These are phyloP conservation scores for Phlebiopsis gigantea DNA, from an alignment of 768 basidiomycete species.

Conservation along the genomic window DNA sequence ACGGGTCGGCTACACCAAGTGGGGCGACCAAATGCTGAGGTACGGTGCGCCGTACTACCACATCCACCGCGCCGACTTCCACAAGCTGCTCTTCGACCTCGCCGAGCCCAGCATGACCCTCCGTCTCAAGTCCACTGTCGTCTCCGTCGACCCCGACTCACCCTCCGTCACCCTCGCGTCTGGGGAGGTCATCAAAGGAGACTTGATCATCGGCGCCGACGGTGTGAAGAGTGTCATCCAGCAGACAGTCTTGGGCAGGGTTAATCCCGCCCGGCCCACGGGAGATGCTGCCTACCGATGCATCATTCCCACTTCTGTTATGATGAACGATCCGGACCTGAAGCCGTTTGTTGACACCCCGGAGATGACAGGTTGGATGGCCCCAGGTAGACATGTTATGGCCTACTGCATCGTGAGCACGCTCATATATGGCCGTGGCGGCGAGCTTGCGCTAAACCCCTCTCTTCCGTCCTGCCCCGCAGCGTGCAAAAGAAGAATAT, in stretches of 20 bases:
- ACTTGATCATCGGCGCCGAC: constrained; percentile 35
- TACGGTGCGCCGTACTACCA: constrained; percentile 38
- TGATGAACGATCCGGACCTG: constrained; percentile 49
- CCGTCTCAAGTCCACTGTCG: constrained; percentile 30
- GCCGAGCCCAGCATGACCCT: constrained; percentile 26
- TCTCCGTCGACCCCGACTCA: constrained; percentile 25
- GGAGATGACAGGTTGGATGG: constrained; percentile 55
- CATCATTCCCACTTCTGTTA: constrained; percentile 37
- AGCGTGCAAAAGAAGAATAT: constrained; percentile 30
- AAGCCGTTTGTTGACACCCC: constrained; percentile 42
- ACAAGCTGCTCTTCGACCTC: constrained; percentile 34
- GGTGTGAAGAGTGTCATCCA: constrained; percentile 46
- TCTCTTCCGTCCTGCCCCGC: neutral
- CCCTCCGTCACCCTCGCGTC: constrained; percentile 30
- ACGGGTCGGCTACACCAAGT: constrained; percentile 32
- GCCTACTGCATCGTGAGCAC: constrained; percentile 37
- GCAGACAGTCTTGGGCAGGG: constrained; percentile 42
- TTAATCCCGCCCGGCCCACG: constrained; percentile 41
- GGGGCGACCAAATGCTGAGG: constrained; percentile 26
- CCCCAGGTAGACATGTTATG: constrained; percentile 40
- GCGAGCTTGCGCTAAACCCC: neutral
- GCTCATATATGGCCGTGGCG: neutral
- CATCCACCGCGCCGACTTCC: constrained; percentile 39
- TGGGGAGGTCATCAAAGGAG: constrained; percentile 32
- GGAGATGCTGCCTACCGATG: constrained; percentile 64